These are phyloP conservation scores for Fusarium nurragi DNA, from an alignment of 2,329 filamentous ascomycete genomes.

Conservation along the genomic window DNA sequence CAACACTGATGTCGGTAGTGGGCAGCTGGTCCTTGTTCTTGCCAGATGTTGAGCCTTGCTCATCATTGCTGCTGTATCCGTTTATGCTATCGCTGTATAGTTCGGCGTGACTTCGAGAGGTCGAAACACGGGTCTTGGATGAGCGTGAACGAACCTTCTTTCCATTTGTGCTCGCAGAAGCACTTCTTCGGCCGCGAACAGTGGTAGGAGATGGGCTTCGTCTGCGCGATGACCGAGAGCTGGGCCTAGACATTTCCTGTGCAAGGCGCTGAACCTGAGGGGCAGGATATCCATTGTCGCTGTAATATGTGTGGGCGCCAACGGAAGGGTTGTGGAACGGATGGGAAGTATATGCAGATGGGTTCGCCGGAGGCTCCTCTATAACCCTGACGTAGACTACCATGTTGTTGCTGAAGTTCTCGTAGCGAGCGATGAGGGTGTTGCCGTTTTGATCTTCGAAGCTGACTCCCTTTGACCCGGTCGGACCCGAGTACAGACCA, in stretches of 20 bases:
- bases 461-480: slow-evolving; percentile 81
- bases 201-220: slow-evolving; percentile 81
- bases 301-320: slow-evolving; percentile 62
- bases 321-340: slow-evolving; percentile 62
- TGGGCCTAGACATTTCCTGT: slow-evolving; percentile 72
- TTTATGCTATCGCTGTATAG: slow-evolving; percentile 71
- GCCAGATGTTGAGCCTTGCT: slow-evolving; percentile 75
- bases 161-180: slow-evolving; percentile 68
- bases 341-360: slow-evolving; percentile 61
- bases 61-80: slow-evolving; percentile 89
- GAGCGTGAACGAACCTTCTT: slow-evolving; percentile 77
- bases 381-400: slow-evolving; percentile 91
- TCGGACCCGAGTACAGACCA: slow-evolving; percentile 82
- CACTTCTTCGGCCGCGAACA: slow-evolving; percentile 77
- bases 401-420: slow-evolving; percentile 95
- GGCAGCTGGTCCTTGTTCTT: slow-evolving; percentile 87
- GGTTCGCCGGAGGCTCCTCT: slow-evolving; percentile 61
- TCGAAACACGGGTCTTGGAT: slow-evolving; percentile 70
- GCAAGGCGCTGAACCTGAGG: slow-evolving; percentile 62
- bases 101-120: slow-evolving; percentile 63
- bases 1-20: slow-evolving; percentile 95
- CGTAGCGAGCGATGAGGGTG: slow-evolving; percentile 93
- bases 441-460: slow-evolving; percentile 92
- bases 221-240: slow-evolving; percentile 75
- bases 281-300: slow-evolving; percentile 61